Evolutionary conservation across 495 filamentous ascomycete genomes (phyloP).

Genomic region (Hypoxylon perforatum): DNA sequence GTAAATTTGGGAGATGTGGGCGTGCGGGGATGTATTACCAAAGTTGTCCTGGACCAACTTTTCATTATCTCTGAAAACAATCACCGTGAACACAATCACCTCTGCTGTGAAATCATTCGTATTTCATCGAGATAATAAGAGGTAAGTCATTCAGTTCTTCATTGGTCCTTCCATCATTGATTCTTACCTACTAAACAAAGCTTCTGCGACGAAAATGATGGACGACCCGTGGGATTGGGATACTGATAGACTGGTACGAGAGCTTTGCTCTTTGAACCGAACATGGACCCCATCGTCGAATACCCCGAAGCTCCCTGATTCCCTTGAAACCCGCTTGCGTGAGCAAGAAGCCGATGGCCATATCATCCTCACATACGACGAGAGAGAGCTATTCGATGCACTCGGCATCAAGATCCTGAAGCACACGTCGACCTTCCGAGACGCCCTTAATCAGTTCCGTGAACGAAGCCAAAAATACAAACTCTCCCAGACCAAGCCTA

Average conservation of each 20-base stretch:
- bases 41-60: too few species aligned
- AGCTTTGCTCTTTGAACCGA: neutral
- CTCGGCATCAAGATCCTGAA: neutral
- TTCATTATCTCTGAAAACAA: neutral
- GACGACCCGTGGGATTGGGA: neutral
- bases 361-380: neutral
- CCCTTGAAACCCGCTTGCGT: neutral
- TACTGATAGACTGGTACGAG: neutral
- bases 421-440: neutral
- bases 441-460: neutral
- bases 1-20: too few species aligned
- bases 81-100: neutral
- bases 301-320: neutral
- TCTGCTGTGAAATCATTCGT: neutral
- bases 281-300: neutral
- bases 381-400: neutral
- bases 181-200: neutral
- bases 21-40: too few species aligned
- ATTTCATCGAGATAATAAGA: neutral
- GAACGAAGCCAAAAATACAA: neutral
- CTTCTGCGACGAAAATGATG: neutral
- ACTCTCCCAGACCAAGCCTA: neutral
- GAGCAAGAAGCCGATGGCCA: neutral
- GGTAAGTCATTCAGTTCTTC: neutral
- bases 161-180: neutral